Conservation (phyloP, 371 early-diverging fungal genomes). For the Saksenaea oblongispora region DNA sequence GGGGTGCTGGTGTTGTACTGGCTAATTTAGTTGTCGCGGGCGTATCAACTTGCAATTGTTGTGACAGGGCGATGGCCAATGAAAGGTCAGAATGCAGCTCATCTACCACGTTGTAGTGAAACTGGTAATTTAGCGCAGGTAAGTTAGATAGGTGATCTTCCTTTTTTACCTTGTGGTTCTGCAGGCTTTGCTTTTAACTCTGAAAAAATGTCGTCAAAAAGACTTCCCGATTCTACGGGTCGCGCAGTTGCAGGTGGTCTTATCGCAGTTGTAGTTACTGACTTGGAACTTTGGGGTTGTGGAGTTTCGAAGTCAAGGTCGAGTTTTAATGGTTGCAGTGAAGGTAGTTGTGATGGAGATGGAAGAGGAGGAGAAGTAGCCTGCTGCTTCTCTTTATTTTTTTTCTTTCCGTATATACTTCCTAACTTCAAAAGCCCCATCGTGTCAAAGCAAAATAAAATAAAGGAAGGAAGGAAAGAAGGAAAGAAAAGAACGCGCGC, state of each 20-base stretch:
- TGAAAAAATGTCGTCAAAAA: conserved; percentile 45
- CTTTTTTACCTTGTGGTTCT: conserved; percentile 11
- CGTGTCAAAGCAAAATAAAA: conserved; percentile 7
- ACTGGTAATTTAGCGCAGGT: neutral
- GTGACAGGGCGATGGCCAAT: conserved; percentile 40
- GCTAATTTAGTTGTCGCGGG: conserved; percentile 3
- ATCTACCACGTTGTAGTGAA: conserved; percentile 12
- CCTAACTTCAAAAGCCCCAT: conserved; percentile 36
- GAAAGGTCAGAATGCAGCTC: conserved; percentile 33
- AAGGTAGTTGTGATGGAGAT: conserved; percentile 12
- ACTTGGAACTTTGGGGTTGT: neutral
- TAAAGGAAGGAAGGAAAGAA: conserved; percentile 8
- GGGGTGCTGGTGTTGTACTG: conserved; percentile 4
- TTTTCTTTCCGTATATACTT: conserved; percentile 29
- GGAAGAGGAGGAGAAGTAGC: conserved; percentile 1
- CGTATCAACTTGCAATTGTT: conserved; percentile 24
- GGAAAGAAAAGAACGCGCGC: conserved; percentile 10
- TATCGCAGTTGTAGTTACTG: conserved; percentile 3
- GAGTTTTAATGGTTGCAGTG: conserved; percentile 20
- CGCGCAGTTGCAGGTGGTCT: neutral
- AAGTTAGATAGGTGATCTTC: neutral
- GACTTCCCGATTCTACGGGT: conserved; percentile 31
- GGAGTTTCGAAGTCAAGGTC: conserved; percentile 25
- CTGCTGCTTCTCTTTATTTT: conserved; percentile 13
- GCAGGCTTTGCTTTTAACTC: conserved; percentile 23